Conservation (phyloP, 768 basidiomycete genomes). For the Boletus vinaceobasis region DNA sequence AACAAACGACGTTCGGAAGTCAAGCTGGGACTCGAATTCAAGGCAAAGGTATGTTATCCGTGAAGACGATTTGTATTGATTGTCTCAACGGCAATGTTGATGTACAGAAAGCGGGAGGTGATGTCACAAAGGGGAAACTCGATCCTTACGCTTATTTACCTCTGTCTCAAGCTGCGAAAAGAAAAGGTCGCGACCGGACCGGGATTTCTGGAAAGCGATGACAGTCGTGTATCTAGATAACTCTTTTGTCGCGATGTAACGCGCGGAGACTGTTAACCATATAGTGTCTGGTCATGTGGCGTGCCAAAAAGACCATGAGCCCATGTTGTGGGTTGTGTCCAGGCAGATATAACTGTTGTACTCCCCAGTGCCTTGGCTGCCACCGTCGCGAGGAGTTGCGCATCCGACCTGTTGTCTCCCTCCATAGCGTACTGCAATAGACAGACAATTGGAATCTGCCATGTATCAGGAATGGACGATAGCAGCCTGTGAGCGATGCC, state of each 20-base stretch:
- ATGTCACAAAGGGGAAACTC: slow-evolving; percentile 80
- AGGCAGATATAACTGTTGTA: slow-evolving; percentile 32
- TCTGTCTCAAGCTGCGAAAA: slow-evolving; percentile 78
- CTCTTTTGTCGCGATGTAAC: not conserved
- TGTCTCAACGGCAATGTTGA: slow-evolving; percentile 3
- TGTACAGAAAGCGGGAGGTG: slow-evolving; percentile 86
- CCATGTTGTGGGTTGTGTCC: slow-evolving; percentile 71
- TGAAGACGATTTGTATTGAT: not conserved
- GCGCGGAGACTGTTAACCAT: slow-evolving; percentile 43
- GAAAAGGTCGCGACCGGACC: slow-evolving; percentile 44
- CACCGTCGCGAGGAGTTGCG: slow-evolving; percentile 55
- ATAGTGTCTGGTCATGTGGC: slow-evolving; percentile 69
- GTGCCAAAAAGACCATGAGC: slow-evolving; percentile 58
- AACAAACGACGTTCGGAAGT: slow-evolving; percentile 52
- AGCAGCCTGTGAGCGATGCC: slow-evolving; percentile 70
- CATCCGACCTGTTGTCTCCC: slow-evolving; percentile 78
- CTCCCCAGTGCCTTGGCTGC: slow-evolving; percentile 46
- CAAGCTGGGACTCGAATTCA: slow-evolving; percentile 84
- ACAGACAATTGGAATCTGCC: slow-evolving; percentile 52
- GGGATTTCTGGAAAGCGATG: slow-evolving; percentile 65
- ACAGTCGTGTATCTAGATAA: slow-evolving; percentile 11
- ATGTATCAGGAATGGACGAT: slow-evolving; percentile 47
- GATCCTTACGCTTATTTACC: slow-evolving; percentile 94
- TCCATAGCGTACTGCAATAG: slow-evolving; percentile 77
- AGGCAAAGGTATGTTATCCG: slow-evolving; percentile 72